Base-by-base conservation (phyloP, 148 eudicot species). In the Rhododendron griersonianum region DNA sequence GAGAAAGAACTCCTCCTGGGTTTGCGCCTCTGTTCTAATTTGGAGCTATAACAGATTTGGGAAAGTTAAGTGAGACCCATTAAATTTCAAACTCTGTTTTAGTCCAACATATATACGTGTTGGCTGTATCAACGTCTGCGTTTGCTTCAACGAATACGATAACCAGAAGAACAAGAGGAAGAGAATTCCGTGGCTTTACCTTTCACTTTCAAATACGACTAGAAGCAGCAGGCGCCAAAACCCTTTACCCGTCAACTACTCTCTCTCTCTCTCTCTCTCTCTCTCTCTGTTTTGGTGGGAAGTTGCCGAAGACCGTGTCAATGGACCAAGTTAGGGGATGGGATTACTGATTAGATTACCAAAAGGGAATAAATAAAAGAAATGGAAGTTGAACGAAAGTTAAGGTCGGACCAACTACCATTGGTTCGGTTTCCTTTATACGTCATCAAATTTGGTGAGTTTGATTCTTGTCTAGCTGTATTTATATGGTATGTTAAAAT, bases 311-410 rank as follows among this genome's bases (percentile, higher is more conserved):
- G 81, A 86, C 81, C 28, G 45, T 73, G 87, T 82, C 83, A 79
- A 85, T 45, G 87, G 65, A 79, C 47, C 51, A 39, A 57, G 53
- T 74, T 44, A 47, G 61, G 47, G 39, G 83, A 13, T 45, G 77
- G 21, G 83, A 39, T 85, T n/a, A n/a, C n/a, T n/a, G n/a, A n/a
- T n/a, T 65, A 85, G 84, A 85, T 63, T 51, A 80, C 84, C 87
- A 30, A 80, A 75, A 5, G 39, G 25, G 21, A 41, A 35, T 23
- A 21, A 82, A 1, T 5, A 35, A 61, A 59, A 5, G 57, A 18
- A 59, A 13, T 10, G 18, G 50, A 23, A 11, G 53, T 19, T 44
- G 30, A 78, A 78, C 51, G n/a, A 45, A 75, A 16, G 5, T 71
- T 33, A 39, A 21, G 48, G 80, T 76, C 80, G 19, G 39, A 8